Evolutionary conservation across 169 alveolate species (phyloP), one percentile per base, ranked within the genome.

Genomic region (Plasmodium ovale): DNA sequence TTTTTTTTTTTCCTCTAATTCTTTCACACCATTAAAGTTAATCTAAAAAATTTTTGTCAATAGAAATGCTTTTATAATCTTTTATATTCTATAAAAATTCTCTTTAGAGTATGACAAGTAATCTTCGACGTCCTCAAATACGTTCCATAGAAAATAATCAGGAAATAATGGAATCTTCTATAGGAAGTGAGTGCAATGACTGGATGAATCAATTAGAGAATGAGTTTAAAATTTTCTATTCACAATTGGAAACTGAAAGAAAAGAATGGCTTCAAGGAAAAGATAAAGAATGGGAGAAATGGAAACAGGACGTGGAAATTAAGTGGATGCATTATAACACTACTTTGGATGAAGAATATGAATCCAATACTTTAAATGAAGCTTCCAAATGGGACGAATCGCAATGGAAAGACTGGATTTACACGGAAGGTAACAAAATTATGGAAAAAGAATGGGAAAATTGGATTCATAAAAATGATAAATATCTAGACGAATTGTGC

Each of bases 361-460:
- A 67, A 19, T 67, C 77, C 12, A 60, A 67, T n/a, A 67, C 39
- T 23, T 19, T 67, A 33, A 67, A 67, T 27, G 39, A 21, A 67
- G n/a, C 25, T 29, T 35, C 9, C 31, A 33, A 56, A 44, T 51
- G 31, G 39, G 77, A 67, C 19, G 77, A 67, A 39, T 0, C 2
- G 2, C 60, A 67, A 67, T 67, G 77, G 77, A 39, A 67, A 33
- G 77, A 67, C 2, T 67, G 77, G 77, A 67, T 67, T 12, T n/a
- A 19, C 31, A 39, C 77, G 39, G 77, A 67, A n/a, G 77, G 77
- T n/a, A 67, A 67, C 31, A 35, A 67, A 4, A 35, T 67, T 16
- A 67, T 67, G 37, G 58, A 35, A n/a, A 67, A 67, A 14, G 77
- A 67, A 35, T 39, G 62, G 62, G 19, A 67, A n/a, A 39, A 67